Percentiles rank a stretch among this genome's conserved stretches.
Conservation (phyloP, 805 yeast genomes). For the Cyberlindnera mississippiensis region DNA sequence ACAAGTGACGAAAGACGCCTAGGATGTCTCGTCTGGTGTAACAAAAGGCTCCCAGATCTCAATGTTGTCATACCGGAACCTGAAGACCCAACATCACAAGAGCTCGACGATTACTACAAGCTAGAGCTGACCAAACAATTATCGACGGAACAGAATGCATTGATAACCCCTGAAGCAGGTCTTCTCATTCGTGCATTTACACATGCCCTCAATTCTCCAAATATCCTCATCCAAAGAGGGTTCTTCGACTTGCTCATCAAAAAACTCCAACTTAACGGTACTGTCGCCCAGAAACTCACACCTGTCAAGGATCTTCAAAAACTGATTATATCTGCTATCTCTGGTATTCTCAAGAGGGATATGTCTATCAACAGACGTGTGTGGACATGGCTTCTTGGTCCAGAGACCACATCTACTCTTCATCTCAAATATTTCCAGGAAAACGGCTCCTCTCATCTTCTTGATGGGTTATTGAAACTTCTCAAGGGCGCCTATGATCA, state of each 20-base stretch:
- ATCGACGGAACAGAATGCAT: slow-evolving; percentile 50
- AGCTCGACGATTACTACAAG: slow-evolving; percentile 22
- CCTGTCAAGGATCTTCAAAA: slow-evolving; percentile 51
- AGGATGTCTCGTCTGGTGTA: slow-evolving; percentile 81
- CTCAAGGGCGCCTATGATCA: slow-evolving; percentile 32
- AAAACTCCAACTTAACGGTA: slow-evolving; percentile 61
- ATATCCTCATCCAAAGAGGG: slow-evolving; percentile 78
- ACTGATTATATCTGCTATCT: slow-evolving; percentile 58
- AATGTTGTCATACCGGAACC: slow-evolving; percentile 29
- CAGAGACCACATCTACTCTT: slow-evolving; percentile 38
- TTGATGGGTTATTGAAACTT: slow-evolving; percentile 49
- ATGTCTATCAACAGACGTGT: slow-evolving; percentile 92
- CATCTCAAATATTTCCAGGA: slow-evolving; percentile 47
- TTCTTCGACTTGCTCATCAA: slow-evolving; percentile 75
- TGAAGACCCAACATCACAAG: slow-evolving; percentile 10
- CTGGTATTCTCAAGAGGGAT: slow-evolving; percentile 73
- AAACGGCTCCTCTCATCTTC: slow-evolving; percentile 49
- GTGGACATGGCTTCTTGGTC: slow-evolving; percentile 92
- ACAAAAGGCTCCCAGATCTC: slow-evolving; percentile 60
- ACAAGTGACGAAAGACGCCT: slow-evolving; percentile 74
- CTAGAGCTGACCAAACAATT: slow-evolving; percentile 27
- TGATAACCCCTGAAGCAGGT: slow-evolving; percentile 77
- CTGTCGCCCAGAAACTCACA: slow-evolving; percentile 45
- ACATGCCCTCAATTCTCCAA: slow-evolving; percentile 60
- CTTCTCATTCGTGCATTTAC: slow-evolving; percentile 70